Conservation (phyloP, 148 eudicot genomes). For the Bassia scoparia region DNA sequence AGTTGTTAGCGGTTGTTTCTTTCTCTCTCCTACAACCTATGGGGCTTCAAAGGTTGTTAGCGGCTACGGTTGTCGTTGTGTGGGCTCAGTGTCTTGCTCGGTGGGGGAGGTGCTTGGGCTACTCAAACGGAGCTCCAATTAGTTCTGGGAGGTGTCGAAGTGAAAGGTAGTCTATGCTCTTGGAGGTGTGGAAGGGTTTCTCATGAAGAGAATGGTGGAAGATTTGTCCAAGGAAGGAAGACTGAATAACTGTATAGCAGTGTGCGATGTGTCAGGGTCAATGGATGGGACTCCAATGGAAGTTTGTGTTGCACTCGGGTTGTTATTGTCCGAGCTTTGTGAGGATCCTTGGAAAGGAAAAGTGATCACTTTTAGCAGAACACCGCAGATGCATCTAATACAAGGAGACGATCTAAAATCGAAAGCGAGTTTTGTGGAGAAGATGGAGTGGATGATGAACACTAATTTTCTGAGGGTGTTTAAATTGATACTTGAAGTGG, state of each 20-base stretch:
- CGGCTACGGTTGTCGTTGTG: no score
- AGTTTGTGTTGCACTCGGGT: conserved; percentile 25
- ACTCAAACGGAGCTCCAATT: no score
- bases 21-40: no score
- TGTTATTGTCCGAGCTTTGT: conserved; percentile 21
- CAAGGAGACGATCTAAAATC: conserved; percentile 14
- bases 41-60: no score
- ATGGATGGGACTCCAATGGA: conserved; percentile 30
- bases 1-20: no score
- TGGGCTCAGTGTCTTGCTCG: no score
- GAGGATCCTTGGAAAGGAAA: conserved; percentile 38
- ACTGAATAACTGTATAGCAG: conserved; percentile 25
- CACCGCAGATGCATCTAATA: conserved; percentile 18
- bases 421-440: conserved; percentile 9
- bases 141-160: no score
- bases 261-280: conserved; percentile 31
- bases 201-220: conserved; percentile 33
- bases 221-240: conserved; percentile 13
- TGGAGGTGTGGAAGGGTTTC: conserved; percentile 28
- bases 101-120: no score
- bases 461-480: conserved; percentile 28
- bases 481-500: conserved; percentile 25
- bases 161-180: no score
- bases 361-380: conserved; percentile 28
- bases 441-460: conserved; percentile 29